phyloP scores from a whole-genome alignment of 208 protist genomes.

The Dictyostelium gargantuum region DNA sequence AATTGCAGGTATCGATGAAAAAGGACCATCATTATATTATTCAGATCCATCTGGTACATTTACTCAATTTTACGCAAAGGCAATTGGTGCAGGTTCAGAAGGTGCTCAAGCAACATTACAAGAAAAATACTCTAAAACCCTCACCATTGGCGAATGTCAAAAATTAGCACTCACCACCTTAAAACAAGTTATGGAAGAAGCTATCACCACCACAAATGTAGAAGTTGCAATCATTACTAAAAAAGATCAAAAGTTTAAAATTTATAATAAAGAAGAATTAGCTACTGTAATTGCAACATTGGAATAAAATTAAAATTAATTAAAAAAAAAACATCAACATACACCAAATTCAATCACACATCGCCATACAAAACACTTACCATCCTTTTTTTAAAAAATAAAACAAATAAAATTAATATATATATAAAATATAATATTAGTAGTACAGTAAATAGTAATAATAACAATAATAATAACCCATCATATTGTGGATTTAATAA shows the following conservation, averaged over 20 bases:
- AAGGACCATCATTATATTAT: slow-evolving; percentile 95
- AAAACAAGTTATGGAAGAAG: slow-evolving; percentile 99
- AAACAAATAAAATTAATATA: neutral
- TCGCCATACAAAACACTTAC: no score
- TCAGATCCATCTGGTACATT: slow-evolving; percentile 98
- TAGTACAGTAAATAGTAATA: no score
- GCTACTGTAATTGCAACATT: slow-evolving; percentile 89
- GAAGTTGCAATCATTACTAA: slow-evolving; percentile 94
- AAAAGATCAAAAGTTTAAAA: slow-evolving; percentile 88
- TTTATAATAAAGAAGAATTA: slow-evolving; percentile 91
- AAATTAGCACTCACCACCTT: slow-evolving; percentile 95
- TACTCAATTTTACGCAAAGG: slow-evolving; percentile 96
- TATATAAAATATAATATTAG: no score
- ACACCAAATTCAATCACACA: no score
- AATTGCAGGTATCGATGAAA: slow-evolving; percentile 97
- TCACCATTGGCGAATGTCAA: slow-evolving; percentile 97
- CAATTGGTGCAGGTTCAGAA: slow-evolving; percentile 98
- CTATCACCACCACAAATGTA: slow-evolving; percentile 96
- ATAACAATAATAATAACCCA: no score
- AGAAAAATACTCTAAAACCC: slow-evolving; percentile 96
- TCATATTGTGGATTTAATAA: no score
- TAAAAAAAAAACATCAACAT: no score
- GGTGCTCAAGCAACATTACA: slow-evolving; percentile 97
- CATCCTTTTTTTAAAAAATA: no score
- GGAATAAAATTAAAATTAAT: neutral